Conservation (phyloP, 257 asterid species). For the Lithospermum erythrorhizon region DNA sequence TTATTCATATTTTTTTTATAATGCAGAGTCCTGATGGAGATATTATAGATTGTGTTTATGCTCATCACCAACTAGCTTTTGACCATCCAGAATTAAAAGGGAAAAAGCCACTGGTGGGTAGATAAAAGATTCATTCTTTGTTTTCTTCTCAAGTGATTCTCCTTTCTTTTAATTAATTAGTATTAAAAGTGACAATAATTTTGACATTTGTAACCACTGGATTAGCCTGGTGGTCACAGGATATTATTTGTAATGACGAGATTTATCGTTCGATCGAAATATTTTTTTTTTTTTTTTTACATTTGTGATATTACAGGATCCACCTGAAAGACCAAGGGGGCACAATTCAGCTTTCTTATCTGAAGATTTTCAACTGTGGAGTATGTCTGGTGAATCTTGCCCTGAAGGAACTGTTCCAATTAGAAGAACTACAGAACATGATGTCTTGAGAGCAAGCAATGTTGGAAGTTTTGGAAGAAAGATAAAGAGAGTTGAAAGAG, state of each 20-base stretch:
- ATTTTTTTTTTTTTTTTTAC: no score
- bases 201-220: no score
- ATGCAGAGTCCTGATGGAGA: slow-evolving; percentile 93
- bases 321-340: slow-evolving; percentile 72
- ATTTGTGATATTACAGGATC: slow-evolving; percentile 37
- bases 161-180: neutral
- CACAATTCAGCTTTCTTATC: slow-evolving; percentile 22
- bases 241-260: no score
- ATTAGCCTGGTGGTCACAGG: no score
- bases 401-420: slow-evolving; percentile 77
- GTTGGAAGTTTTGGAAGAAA: slow-evolving; percentile 51
- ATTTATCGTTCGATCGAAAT: no score
- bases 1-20: neutral
- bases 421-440: slow-evolving; percentile 63
- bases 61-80: slow-evolving; percentile 83
- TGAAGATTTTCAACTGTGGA: slow-evolving; percentile 69
- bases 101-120: slow-evolving; percentile 60
- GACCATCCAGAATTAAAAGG: slow-evolving; percentile 81
- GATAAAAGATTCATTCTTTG: neutral
- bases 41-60: slow-evolving; percentile 62
- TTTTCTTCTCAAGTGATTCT: neutral
- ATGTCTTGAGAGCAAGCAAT: slow-evolving; percentile 49
- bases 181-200: neutral
- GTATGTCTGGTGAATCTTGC: slow-evolving; percentile 57
- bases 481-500: slow-evolving; percentile 42